Conservation (phyloP, 495 filamentous ascomycete species). For the Glarea lozoyensis region DNA sequence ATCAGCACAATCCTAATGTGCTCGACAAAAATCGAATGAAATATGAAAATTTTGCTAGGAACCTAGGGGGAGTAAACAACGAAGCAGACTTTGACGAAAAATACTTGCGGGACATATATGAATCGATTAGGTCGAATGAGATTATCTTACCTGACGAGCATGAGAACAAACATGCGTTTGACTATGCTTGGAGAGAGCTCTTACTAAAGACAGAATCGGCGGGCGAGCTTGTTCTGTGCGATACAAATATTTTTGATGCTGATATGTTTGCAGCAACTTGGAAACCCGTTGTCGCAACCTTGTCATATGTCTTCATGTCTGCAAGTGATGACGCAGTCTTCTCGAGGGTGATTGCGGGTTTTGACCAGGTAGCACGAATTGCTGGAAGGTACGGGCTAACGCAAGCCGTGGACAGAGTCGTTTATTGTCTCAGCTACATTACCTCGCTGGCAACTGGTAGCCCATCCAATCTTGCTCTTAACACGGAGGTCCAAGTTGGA, state of each 20-base stretch:
- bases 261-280: conserved; percentile 97
- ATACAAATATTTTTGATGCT: conserved; percentile 91
- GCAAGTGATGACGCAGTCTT: conserved; percentile 97
- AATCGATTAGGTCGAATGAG: conserved; percentile 84
- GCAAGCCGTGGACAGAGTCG: conserved; percentile 83
- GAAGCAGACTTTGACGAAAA: conserved; percentile 77
- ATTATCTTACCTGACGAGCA: conserved; percentile 97
- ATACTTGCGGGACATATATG: conserved; percentile 81
- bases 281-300: conserved; percentile 87
- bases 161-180: conserved; percentile 90
- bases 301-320: conserved; percentile 98
- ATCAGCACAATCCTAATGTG: conserved; percentile 89
- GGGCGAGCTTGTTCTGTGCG: conserved; percentile 64
- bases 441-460: conserved; percentile 69
- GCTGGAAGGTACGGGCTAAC: conserved; percentile 76
- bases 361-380: conserved; percentile 92
- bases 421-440: conserved; percentile 82
- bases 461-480: conserved; percentile 75
- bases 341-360: conserved; percentile 83
- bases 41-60: conserved; percentile 68
- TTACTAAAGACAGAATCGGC: conserved; percentile 74
- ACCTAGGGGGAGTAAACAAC: conserved; percentile 80
- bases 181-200: conserved; percentile 94
- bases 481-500: conserved; percentile 90
- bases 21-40: conserved; percentile 78